These are phyloP conservation scores for Melampsora americana DNA, from an alignment of 1,284 basidiomycete genomes.

Conservation along the genomic window DNA sequence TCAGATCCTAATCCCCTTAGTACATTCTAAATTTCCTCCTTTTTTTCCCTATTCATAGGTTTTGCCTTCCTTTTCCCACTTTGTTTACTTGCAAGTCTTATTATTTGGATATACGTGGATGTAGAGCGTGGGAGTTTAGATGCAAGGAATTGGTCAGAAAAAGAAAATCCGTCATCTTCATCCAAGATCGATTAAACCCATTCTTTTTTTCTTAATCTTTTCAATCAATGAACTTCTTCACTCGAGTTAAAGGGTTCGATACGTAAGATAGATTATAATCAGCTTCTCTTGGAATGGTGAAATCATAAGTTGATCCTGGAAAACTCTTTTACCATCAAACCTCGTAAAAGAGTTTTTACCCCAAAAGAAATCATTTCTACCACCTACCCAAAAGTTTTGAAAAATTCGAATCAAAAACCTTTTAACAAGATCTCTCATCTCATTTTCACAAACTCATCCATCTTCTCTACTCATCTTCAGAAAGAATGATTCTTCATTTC, in stretches of 20 bases:
- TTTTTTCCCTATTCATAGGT: not conserved
- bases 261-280: no score
- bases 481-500: no score
- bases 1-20: not conserved
- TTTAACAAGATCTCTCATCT: no score
- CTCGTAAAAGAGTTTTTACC: not conserved
- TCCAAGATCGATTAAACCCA: not conserved
- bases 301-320: no score
- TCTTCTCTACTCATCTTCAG: no score
- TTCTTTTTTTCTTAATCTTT: not conserved
- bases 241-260: not conserved
- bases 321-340: not conserved
- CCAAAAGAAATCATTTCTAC: no score
- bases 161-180: not conserved
- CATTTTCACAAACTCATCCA: no score
- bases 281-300: no score
- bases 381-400: not conserved
- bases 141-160: not conserved
- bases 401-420: no score
- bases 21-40: not conserved
- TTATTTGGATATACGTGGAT: conserved; percentile 21
- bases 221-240: not conserved
- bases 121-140: conserved; percentile 16
- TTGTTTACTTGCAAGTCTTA: conserved; percentile 15
- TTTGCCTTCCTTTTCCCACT: conserved; percentile 39